Percentiles rank a stretch among this genome's conserved stretches.
These are phyloP conservation scores for Kokia cookei DNA, from an alignment of 441 rosid species.

Conservation along the genomic window DNA sequence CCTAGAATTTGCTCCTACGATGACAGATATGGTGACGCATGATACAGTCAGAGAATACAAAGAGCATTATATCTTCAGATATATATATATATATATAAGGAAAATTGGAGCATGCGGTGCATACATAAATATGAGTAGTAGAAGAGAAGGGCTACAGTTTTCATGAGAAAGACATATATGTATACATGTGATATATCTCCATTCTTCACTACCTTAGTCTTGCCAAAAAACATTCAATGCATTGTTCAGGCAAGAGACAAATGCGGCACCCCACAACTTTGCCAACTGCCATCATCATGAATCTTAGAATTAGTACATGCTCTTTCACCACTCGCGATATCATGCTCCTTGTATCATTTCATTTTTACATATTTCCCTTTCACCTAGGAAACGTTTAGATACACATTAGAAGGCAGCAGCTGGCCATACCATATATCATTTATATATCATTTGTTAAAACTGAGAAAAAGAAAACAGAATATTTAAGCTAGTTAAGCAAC, in stretches of 20 bases:
- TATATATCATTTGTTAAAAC: not conserved
- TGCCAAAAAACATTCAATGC: constrained; percentile 31
- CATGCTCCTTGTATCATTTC: not conserved
- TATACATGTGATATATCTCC: not conserved
- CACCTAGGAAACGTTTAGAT: not conserved
- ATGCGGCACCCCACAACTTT: constrained; percentile 14
- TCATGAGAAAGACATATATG: not conserved
- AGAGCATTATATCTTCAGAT: not conserved
- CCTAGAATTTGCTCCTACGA: too few relatives aligned
- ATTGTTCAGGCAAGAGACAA: constrained; percentile 25
- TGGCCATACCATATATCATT: not conserved
- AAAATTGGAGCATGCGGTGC: too few relatives aligned
- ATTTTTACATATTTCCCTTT: not conserved
- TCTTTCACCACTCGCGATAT: not conserved
- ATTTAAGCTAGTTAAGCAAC: too few relatives aligned
- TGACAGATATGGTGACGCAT: not conserved
- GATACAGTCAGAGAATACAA: not conserved
- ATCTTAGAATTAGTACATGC: not conserved
- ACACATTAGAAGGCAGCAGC: not conserved
- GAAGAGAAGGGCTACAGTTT: too few relatives aligned
- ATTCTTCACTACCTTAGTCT: constrained; percentile 6
- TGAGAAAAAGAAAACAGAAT: too few relatives aligned
- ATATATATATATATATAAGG: not conserved
- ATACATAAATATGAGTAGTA: too few relatives aligned
- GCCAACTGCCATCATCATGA: not conserved